Evolutionary conservation across 1,139 yeast genomes (phyloP).

Genomic region (Protomyces inundatus): DNA sequence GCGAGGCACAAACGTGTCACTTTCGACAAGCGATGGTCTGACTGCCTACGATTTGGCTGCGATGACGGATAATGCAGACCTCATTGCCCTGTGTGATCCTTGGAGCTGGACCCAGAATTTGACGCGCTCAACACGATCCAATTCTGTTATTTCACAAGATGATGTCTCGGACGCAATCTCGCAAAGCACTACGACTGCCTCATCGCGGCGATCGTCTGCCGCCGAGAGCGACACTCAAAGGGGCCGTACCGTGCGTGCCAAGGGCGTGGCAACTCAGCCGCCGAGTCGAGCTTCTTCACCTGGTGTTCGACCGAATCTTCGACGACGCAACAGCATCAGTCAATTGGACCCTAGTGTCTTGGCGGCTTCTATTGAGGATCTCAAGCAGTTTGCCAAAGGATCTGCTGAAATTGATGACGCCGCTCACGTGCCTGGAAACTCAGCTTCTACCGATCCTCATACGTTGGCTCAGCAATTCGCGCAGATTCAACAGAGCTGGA

Average conservation of each 20-base stretch:
- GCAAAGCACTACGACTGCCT: background rate
- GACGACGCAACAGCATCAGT: background rate
- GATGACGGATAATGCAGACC: background rate
- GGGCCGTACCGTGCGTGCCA: background rate
- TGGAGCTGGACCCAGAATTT: background rate
- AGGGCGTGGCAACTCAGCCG: conserved; percentile 3
- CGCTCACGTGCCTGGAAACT: background rate
- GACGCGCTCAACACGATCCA: background rate
- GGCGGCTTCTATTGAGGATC: background rate
- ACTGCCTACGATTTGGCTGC: conserved; percentile 17
- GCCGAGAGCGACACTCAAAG: background rate
- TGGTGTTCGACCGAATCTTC: background rate
- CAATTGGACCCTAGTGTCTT: background rate
- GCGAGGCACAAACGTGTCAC: background rate
- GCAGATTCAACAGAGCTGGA: conserved; percentile 15
- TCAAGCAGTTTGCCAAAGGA: background rate
- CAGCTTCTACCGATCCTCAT: background rate
- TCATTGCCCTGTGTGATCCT: conserved; percentile 2
- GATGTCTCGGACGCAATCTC: background rate
- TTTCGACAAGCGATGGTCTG: conserved; percentile 14
- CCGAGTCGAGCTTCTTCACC: conserved; percentile 4
- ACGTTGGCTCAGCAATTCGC: background rate
- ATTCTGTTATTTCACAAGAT: background rate
- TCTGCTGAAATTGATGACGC: background rate
- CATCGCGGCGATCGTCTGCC: background rate